These are phyloP conservation scores for Fraxinus baroniana DNA, from an alignment of 305 asterid species.

Conservation along the genomic window DNA sequence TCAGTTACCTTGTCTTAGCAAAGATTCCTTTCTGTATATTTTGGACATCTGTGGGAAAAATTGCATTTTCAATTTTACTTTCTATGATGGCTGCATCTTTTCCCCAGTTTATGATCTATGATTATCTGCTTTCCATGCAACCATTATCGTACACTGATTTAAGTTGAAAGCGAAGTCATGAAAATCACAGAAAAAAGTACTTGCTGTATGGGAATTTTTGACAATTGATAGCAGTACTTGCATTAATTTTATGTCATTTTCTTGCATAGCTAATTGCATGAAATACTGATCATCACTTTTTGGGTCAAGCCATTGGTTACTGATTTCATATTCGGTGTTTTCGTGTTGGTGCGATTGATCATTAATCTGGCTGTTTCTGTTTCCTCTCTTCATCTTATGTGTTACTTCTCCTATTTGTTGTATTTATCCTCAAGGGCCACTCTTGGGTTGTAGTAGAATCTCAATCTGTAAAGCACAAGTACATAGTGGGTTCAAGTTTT, in stretches of 20 bases:
- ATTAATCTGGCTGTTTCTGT: not conserved
- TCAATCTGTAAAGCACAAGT: conserved; percentile 23
- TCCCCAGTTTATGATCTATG: conserved; percentile 12
- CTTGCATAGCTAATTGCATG: not conserved
- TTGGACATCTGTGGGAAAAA: conserved; percentile 10
- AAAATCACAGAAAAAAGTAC: not conserved
- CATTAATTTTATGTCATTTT: not conserved
- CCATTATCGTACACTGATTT: not conserved
- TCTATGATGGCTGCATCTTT: not conserved
- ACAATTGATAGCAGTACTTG: not conserved
- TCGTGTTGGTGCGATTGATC: not conserved
- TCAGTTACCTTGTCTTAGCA: conserved; percentile 1
- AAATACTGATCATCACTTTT: not conserved
- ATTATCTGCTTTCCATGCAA: not conserved
- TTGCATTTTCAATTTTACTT: not conserved
- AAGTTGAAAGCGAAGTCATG: not conserved
- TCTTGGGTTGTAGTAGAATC: conserved; percentile 19
- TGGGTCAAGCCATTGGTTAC: not conserved
- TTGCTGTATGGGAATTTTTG: not conserved
- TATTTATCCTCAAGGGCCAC: conserved; percentile 14
- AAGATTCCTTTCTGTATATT: not conserved
- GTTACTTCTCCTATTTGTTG: not conserved
- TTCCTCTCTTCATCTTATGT: not conserved
- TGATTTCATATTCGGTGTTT: not conserved
- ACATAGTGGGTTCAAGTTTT: conserved; percentile 20